A percentile compares a stretch with the other conserved stretches of the same genome.
These are phyloP conservation scores for Parietaria judaica DNA, from an alignment of 306 rosid species.

Conservation along the genomic window DNA sequence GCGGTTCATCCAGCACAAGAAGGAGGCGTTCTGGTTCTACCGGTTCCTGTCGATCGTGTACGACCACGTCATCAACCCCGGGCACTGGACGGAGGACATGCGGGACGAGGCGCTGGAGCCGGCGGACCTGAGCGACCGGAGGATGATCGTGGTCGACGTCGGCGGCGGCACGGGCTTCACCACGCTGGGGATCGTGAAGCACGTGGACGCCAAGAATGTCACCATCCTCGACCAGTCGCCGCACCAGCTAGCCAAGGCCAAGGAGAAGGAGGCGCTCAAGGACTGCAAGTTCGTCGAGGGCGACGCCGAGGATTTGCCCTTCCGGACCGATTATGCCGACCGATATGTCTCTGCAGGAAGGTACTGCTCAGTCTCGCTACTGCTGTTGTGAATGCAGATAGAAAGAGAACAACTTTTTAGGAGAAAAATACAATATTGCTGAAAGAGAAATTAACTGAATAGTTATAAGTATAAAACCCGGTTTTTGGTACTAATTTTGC, in stretches of 20 bases:
- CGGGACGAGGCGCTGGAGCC: conserved; percentile 94
- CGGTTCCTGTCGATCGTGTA: conserved; percentile 85
- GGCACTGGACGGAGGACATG: conserved; percentile 97
- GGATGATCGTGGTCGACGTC: conserved; percentile 77
- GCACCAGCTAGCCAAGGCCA: conserved; percentile 91
- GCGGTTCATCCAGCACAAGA: conserved; percentile 87
- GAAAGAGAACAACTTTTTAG: too few relatives aligned
- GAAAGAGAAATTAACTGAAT: too few relatives aligned
- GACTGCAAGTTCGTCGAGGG: conserved; percentile 80
- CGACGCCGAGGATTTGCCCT: conserved; percentile 93
- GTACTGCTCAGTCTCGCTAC: conserved; percentile 21
- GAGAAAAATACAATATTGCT: too few relatives aligned
- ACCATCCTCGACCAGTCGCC: conserved; percentile 94
- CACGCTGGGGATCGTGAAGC: conserved; percentile 81
- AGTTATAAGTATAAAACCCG: too few relatives aligned
- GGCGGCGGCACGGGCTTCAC: conserved; percentile 94
- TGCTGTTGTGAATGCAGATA: too few relatives aligned
- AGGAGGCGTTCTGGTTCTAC: conserved; percentile 93
- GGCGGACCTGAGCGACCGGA: conserved; percentile 60
- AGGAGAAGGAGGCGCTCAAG: conserved; percentile 75
- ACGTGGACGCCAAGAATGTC: conserved; percentile 84
- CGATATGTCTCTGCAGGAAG: conserved; percentile 92
- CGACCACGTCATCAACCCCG: conserved; percentile 84
- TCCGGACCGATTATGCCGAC: conserved; percentile 81
- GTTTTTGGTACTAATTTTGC: too few relatives aligned